These are phyloP conservation scores for Fragaria ananassa DNA, from an alignment of 306 rosid genomes.

Conservation along the genomic window DNA sequence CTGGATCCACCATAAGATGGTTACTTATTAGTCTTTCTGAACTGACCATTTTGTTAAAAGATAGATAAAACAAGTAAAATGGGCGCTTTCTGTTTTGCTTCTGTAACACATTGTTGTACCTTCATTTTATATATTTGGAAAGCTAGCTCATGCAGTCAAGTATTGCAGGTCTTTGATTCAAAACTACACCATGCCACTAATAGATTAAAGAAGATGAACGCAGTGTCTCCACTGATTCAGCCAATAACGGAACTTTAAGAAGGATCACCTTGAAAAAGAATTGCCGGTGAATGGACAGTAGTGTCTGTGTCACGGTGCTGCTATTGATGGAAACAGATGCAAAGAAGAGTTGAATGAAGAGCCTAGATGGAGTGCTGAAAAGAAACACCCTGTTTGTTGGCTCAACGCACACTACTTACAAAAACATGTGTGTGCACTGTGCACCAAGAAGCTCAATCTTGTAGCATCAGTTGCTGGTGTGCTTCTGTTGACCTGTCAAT, in stretches of 20 bases:
- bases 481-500: neutral
- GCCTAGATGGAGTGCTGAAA: neutral
- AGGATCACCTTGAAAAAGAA: neutral
- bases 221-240: neutral
- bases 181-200: neutral
- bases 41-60: neutral
- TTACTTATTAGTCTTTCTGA: neutral
- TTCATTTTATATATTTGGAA: neutral
- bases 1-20: neutral
- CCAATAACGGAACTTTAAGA: neutral
- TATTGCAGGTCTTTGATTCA: neutral
- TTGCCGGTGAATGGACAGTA: neutral
- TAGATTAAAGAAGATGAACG: neutral
- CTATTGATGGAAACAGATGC: neutral
- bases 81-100: neutral
- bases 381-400: neutral
- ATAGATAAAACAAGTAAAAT: neutral
- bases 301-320: neutral
- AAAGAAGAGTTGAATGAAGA: neutral
- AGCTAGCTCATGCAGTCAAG: neutral
- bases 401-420: neutral
- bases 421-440: neutral
- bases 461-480: neutral
- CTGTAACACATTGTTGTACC: neutral
- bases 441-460: neutral